Base-by-base conservation (phyloP, 352 stramenopile species). In the Pythium scleroteichum region DNA sequence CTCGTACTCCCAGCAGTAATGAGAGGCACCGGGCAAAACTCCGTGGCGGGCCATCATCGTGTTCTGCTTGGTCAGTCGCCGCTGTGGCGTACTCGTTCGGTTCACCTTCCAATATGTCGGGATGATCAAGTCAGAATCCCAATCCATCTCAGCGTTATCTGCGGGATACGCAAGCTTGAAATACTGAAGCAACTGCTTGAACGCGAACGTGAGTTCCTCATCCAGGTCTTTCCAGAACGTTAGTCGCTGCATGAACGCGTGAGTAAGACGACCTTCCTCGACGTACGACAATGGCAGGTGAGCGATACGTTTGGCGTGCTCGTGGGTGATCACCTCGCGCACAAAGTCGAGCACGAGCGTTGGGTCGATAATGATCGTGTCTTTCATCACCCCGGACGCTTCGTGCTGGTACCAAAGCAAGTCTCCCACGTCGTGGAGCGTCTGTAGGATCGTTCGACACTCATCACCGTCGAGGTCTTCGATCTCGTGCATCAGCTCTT, bases 1-100 rank as follows among this genome's bases (percentile, higher is more conserved):
- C 2, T 62, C 64, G 19, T 72, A 77, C 24, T 77, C 66, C 66
- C 69, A 77, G 48, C 69, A 68, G 20, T 68, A 62, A 38, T 64
- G 16, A 24, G 13, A 40, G 33, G 33, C 44, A 35, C 27, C 24
- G 8, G 22, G 35, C 0, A 29, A 29, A 10, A 66, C 45, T 20
- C 59, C 59, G 13, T 44, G 45, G 16, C 44, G 60, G 12, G 16
- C 8, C 35, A 59, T 48, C 7, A 46, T 42, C 6, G 52, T 56
- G 2, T 3, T n/a, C 29, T 53, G 52, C 53, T 68, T 38, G 16
- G 27, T 32, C 12, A 68, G 53, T 22, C 32, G 59, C 0, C 38
- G 17, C 8, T 49, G 52, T 7, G 20, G 44, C 7, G 19, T 20
- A 13, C 24, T 23, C 19, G 16, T 41, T 13, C 51, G 61, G 33